Evolutionary conservation across 1,139 yeast species (phyloP), one percentile per base, ranked within the genome.

Genomic region (Neolecta irregularis): DNA sequence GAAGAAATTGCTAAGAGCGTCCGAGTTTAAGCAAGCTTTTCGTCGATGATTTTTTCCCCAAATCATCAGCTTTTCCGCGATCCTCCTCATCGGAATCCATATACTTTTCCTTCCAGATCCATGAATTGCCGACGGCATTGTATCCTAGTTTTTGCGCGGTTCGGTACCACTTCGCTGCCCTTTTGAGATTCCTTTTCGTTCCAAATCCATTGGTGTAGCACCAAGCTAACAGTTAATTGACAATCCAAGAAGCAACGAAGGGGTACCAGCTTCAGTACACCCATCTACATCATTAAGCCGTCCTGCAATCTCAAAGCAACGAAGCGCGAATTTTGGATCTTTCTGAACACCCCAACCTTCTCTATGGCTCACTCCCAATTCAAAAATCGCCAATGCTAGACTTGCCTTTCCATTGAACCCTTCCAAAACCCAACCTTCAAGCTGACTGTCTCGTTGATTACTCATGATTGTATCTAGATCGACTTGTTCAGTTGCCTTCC

Each of bases 41-140:
- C n/a, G n/a, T n/a, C n/a, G n/a, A n/a, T n/a, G n/a, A n/a, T n/a
- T n/a, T n/a, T n/a, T n/a, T n/a, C n/a, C n/a, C n/a, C n/a, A n/a
- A n/a, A n/a, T n/a, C n/a, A n/a, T n/a, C n/a, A n/a, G n/a, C n/a
- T n/a, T n/a, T n/a, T n/a, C n/a, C n/a, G n/a, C n/a, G n/a, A n/a
- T n/a, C n/a, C n/a, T n/a, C n/a, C n/a, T n/a, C n/a, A n/a, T n/a
- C n/a, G n/a, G n/a, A n/a, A n/a, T n/a, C n/a, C n/a, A n/a, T n/a
- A 49, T 77, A 77, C 58, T 76, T 76, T 32, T 70, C 72, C 52
- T 75, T 76, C 58, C 75, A 72, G 30, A 77, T 75, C 91, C 91
- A 78, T 41, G 74, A 69, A 42, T 76, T 74, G 1, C 85, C 85
- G 24, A 74, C 68, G 42, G 74, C 58, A 45, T 64, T 68, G 16